Base-by-base conservation (phyloP, 331 rosid genomes). In the Arachis monticola region DNA sequence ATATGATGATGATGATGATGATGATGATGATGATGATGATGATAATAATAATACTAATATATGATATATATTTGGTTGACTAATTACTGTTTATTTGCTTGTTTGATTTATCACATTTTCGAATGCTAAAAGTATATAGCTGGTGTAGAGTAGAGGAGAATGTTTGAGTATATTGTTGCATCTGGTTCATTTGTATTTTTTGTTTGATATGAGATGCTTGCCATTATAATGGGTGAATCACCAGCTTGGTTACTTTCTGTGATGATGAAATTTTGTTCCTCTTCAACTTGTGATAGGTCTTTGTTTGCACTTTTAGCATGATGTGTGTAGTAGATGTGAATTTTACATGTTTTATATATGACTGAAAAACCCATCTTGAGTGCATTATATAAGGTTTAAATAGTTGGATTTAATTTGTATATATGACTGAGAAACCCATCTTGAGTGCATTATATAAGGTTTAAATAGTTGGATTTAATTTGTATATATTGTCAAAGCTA, bases 1-100 rank as follows among this genome's bases (percentile, higher is more conserved):
- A 35, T 35, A 35, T 46, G 61, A 32, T 13, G 27, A 22, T 22
- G 27, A 22, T 22, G 27, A 22, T 22, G 27, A 22, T 22, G 27
- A 22, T 22, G 27, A 22, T 22, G 22, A 22, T 22, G 22, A 22
- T 22, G 22, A 22, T 22, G 22, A 22, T 22, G 27, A 22, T 22
- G 0, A 22, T 22, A 22, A 22, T 67, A 44, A 67, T 47, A 35
- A 67, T 35, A 53, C 6, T 68, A 11, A 48, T 60, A 69, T 60
- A 12, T 68, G 75, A 63, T 40, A 57, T 51, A 12, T 51, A 11
- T 12, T 10, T 12, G 56, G 30, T 67, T 44, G 32, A 76, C 66
- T 76, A 66, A 76, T 56, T 38, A 6, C 31, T 48, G 31, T 66
- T 66, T 57, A n/a, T 67, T 38, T 74, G 22, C 71, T 13, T 64